Evolutionary conservation across 345 rosid species (phyloP), one percentile per base, ranked within the genome.

Genomic region (Durio zibethinus): DNA sequence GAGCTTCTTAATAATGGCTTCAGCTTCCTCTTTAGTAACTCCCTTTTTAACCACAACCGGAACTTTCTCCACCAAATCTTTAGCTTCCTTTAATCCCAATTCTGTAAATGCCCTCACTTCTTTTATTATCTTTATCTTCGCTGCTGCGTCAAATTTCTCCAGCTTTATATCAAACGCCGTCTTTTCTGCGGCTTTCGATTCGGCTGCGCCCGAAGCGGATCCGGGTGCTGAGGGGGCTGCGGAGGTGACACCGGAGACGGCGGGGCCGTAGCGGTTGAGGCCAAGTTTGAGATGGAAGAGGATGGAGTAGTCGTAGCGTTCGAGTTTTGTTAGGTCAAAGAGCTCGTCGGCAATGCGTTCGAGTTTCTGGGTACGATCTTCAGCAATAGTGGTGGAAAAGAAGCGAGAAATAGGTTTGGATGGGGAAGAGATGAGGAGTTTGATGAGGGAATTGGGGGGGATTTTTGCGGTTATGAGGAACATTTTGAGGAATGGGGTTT

Each of bases 71-170:
- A 90, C 98, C 78, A 95, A 72, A 2, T 86, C 97, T 57, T 95
- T 90, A 4, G 97, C 96, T 80, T 95, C 97, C 84, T 93, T 90
- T 29, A 93, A 80, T 36, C 99, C 98, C 65, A 95, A 88, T 79
- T 88, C 92, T n/a, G 97, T 90, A 78, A 92, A 89, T 0, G 82
- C 15, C 84, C 97, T 88, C 2, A 93, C 92, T 83, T 93, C 99
- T 83, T 92, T 93, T 20, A 92, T 90, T 21, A 95, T 87, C 81
- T 93, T 95, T 27, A 93, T 86, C 86, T 93, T 95, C 40, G 83
- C 74, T 23, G 91, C 77, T 0, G 93, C 85, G 2, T 92, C 94
- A 78, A 85, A 93, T 85, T 93, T 91, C 89, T 95, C 97, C 73
- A 95, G 89, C 88, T 91, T 95, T 23, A 95, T 83, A 80, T 93